These are phyloP conservation scores for Pseudonectria buxi DNA, from an alignment of 2,329 filamentous ascomycete species.

Conservation along the genomic window DNA sequence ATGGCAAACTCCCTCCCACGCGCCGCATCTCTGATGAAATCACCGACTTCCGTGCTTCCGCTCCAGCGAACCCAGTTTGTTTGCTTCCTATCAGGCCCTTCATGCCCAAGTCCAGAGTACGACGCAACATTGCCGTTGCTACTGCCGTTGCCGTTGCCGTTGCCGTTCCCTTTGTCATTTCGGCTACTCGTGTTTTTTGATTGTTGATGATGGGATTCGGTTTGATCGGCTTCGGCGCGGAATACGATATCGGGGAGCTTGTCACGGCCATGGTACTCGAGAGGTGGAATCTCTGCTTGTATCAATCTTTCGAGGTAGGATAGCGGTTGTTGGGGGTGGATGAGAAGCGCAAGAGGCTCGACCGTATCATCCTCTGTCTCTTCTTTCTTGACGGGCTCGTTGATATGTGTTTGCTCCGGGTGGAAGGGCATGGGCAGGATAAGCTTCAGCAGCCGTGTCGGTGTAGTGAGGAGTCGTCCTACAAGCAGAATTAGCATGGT, in stretches of 20 bases:
- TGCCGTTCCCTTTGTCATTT: too few relatives aligned
- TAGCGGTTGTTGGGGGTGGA: slow-evolving; percentile 85
- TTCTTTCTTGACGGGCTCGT: slow-evolving; percentile 32
- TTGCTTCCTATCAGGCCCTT: slow-evolving; percentile 40
- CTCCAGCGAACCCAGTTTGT: slow-evolving; percentile 76
- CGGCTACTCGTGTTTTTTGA: slow-evolving; percentile 21
- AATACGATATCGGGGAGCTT: slow-evolving; percentile 71
- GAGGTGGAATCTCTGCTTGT: slow-evolving; percentile 73
- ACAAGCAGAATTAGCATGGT: not conserved
- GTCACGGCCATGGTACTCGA: slow-evolving; percentile 58
- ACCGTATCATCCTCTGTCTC: slow-evolving; percentile 36
- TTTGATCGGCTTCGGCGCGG: slow-evolving; percentile 66
- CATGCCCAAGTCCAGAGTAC: slow-evolving; percentile 64
- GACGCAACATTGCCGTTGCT: slow-evolving; percentile 49
- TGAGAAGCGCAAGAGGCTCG: slow-evolving; percentile 76
- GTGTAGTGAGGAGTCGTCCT: slow-evolving; percentile 75
- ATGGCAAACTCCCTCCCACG: slow-evolving; percentile 79
- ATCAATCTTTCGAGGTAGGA: slow-evolving; percentile 86
- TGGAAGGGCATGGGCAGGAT: slow-evolving; percentile 61
- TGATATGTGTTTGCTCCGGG: slow-evolving; percentile 32
- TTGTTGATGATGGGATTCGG: slow-evolving; percentile 34
- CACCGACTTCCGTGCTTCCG: slow-evolving; percentile 80
- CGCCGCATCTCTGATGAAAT: slow-evolving; percentile 88
- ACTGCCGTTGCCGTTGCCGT: too few relatives aligned
- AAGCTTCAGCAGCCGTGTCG: slow-evolving; percentile 72